Evolutionary conservation across 2,329 filamentous ascomycete species (phyloP).

Genomic region (Pseudogymnoascus sp.): DNA sequence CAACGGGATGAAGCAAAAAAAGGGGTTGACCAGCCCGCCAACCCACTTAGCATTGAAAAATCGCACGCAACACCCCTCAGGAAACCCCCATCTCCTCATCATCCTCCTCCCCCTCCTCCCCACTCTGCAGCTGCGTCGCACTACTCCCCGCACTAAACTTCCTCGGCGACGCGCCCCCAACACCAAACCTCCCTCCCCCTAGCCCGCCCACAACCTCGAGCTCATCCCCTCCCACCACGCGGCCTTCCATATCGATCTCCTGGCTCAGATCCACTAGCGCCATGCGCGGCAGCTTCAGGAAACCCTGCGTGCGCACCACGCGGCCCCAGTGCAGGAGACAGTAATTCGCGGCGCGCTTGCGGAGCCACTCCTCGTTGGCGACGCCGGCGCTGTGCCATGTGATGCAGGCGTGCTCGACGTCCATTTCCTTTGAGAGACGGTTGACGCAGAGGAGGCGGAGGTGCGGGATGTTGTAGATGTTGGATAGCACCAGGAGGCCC

Average conservation of each 20-base stretch:
- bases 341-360: conserved; percentile 77
- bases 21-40: not conserved
- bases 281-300: conserved; percentile 67
- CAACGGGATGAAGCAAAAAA: not conserved
- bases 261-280: conserved; percentile 87
- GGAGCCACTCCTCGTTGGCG: conserved; percentile 88
- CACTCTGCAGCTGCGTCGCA: conserved; percentile 43
- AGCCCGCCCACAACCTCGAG: conserved; percentile 39
- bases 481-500: conserved; percentile 92
- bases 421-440: conserved; percentile 78
- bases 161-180: conserved; percentile 35
- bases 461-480: conserved; percentile 95
- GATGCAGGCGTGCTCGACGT: conserved; percentile 88
- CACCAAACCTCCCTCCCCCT: conserved; percentile 40
- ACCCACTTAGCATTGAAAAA: not conserved
- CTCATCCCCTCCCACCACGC: conserved; percentile 61
- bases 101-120: conserved; percentile 50
- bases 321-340: conserved; percentile 93
- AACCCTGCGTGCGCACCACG: conserved; percentile 81
- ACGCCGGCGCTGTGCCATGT: conserved; percentile 92
- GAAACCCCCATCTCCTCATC: conserved; percentile 55
- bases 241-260: conserved; percentile 87
- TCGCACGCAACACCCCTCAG: conserved; percentile 9
- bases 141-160: conserved; percentile 55
- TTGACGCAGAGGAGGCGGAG: conserved; percentile 87